Conservation (phyloP, 2,329 filamentous ascomycete species). For the Trichocomaceae sp. region DNA sequence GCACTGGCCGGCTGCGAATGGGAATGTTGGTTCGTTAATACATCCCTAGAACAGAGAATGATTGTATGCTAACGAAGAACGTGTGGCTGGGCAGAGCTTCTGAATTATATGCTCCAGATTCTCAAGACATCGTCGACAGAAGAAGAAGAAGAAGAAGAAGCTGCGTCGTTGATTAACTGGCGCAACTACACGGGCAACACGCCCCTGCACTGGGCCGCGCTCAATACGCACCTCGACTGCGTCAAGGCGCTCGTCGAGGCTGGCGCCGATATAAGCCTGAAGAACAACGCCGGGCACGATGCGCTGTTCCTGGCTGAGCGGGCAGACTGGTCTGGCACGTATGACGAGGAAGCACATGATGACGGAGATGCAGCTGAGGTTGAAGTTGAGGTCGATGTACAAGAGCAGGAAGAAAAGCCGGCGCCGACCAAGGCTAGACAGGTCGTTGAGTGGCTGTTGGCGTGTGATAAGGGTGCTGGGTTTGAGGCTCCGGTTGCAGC, state of each 20-base stretch:
- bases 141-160: constrained; percentile 18
- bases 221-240: constrained; percentile 76
- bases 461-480: constrained; percentile 30
- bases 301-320: constrained; percentile 68
- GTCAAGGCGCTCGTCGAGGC: constrained; percentile 70
- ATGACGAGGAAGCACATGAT: constrained; percentile 30
- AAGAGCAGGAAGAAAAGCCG: not conserved
- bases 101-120: constrained; percentile 41
- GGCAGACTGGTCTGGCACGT: constrained; percentile 60
- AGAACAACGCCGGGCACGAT: constrained; percentile 79
- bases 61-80: not conserved
- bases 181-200: constrained; percentile 83
- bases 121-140: not conserved
- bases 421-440: constrained; percentile 30
- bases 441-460: constrained; percentile 39
- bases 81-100: constrained; percentile 34
- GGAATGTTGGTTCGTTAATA: constrained; percentile 60
- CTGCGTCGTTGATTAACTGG: constrained; percentile 36
- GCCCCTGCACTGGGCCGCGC: constrained; percentile 83
- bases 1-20: constrained; percentile 91
- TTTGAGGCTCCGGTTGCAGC: constrained; percentile 25
- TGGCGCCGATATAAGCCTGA: constrained; percentile 69
- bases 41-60: not conserved
- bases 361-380: constrained; percentile 13
- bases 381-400: constrained; percentile 16